Base-by-base conservation (phyloP, 768 basidiomycete genomes). In the Sarcodon aspratus region DNA sequence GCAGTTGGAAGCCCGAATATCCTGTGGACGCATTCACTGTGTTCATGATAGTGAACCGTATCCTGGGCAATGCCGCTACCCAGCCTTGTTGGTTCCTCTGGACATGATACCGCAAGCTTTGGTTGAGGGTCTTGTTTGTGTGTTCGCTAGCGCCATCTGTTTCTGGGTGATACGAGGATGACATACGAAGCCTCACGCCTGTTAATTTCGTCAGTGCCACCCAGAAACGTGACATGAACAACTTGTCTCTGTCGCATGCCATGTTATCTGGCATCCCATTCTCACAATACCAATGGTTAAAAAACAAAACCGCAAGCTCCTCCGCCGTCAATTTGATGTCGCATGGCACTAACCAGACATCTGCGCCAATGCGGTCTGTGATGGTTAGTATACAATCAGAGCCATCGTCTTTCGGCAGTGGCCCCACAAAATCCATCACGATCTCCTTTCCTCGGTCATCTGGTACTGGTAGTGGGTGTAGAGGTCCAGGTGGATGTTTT, bases 161-260 rank as follows among this genome's bases (percentile, higher is more conserved):
- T 48, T 70, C 55, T 1, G 66, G 69, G 46, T 70, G 68, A 45
- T 54, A 69, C 3, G 65, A 45, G 0, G 67, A 32, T 54, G 64
- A 66, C 56, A 70, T 53, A 9, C 55, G 54, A 0, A 65, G 53
- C 17, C 63, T 56, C 12, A 59, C 57, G 7, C 64, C 63, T 1
- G 63, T 53, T 2, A 60, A 49, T 7, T 33, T 18, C 44, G 57
- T 48, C 3, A 69, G 50, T 0, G 54, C 54, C 8, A 38, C 44
- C 70, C 69, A 70, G 55, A 70, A 70, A 0, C n/a, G 6, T 0
- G 58, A 61, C 0, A 64, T 60, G 52, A 69, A 70, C 6, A 62
- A 52, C 1, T 57, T 51, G 46, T 67, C 61, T 11, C 64, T 50
- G 47, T 69, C 63, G 9, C 55, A 59, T 11, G 70, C 55, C 32